phyloP scores from a whole-genome alignment of 768 basidiomycete genomes.

The Gautieria morchelliformis region DNA sequence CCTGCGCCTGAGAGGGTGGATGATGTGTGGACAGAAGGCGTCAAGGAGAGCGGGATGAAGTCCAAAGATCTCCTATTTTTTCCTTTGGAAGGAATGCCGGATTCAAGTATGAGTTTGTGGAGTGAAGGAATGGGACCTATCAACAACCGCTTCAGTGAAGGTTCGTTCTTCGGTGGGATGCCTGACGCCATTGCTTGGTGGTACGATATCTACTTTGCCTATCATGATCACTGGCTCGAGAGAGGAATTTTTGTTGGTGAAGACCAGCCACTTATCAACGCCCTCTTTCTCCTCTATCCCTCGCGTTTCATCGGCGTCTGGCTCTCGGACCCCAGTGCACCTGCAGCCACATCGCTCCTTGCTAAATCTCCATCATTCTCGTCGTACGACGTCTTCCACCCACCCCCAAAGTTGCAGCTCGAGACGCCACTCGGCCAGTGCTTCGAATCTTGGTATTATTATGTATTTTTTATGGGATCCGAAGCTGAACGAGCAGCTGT shows the following conservation, averaged over 20 bases:
- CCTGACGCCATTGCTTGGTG: conserved; percentile 38
- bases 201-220: conserved; percentile 34
- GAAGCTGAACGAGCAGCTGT: conserved; percentile 15
- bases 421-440: conserved; percentile 30
- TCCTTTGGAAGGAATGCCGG: conserved; percentile 32
- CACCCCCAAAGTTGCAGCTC: conserved; percentile 14
- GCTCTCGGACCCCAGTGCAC: conserved; percentile 17
- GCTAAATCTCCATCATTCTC: background rate
- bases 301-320: conserved; percentile 36
- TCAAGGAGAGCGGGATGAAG: conserved; percentile 19
- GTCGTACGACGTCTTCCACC: background rate
- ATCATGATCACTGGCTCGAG: conserved; percentile 41
- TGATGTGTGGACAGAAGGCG: conserved; percentile 30
- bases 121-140: conserved; percentile 38
- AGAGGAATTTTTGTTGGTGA: conserved; percentile 45
- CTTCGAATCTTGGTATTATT: conserved; percentile 37
- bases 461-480: conserved; percentile 38
- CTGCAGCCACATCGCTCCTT: background rate
- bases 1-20: conserved; percentile 33
- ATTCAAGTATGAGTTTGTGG: conserved; percentile 26
- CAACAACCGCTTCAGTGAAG: conserved; percentile 42
- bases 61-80: conserved; percentile 41
- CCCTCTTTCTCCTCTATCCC: conserved; percentile 36
- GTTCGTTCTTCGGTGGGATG: conserved; percentile 51
- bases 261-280: conserved; percentile 47